A percentile compares a stretch with the other conserved stretches of the same genome.
These are phyloP conservation scores for Fagopyrum tataricum DNA, from an alignment of 148 eudicot species.

Conservation along the genomic window DNA sequence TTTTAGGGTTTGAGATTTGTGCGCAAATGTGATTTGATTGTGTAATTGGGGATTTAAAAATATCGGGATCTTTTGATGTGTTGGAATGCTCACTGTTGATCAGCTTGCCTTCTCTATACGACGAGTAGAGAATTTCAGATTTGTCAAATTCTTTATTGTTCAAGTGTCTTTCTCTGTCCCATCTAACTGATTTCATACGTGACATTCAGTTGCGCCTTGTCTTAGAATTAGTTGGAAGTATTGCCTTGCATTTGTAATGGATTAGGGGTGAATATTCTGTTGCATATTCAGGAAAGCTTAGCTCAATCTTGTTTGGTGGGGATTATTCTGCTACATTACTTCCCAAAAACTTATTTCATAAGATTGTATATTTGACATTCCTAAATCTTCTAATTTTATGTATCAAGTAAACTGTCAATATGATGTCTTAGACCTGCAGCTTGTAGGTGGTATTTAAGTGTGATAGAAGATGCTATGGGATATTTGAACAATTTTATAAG, in stretches of 20 bases:
- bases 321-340: not conserved
- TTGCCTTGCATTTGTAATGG: not conserved
- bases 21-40: conserved; percentile 5
- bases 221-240: not conserved
- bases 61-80: not conserved
- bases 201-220: not conserved
- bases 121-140: not conserved
- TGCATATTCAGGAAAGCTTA: not conserved
- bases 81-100: not conserved
- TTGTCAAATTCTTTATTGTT: not conserved
- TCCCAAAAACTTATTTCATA: not conserved
- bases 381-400: not conserved
- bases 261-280: not conserved
- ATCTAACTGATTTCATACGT: not conserved
- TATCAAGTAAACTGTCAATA: not conserved
- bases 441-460: not conserved
- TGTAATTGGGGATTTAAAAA: not conserved
- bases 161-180: not conserved
- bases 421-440: not conserved
- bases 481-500: not conserved
- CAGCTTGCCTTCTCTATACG: not conserved
- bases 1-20: not conserved
- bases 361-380: not conserved
- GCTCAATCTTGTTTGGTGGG: not conserved
- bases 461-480: not conserved